Conservation (phyloP, 2,329 filamentous ascomycete genomes). For the Tetracladium maxilliforme region DNA sequence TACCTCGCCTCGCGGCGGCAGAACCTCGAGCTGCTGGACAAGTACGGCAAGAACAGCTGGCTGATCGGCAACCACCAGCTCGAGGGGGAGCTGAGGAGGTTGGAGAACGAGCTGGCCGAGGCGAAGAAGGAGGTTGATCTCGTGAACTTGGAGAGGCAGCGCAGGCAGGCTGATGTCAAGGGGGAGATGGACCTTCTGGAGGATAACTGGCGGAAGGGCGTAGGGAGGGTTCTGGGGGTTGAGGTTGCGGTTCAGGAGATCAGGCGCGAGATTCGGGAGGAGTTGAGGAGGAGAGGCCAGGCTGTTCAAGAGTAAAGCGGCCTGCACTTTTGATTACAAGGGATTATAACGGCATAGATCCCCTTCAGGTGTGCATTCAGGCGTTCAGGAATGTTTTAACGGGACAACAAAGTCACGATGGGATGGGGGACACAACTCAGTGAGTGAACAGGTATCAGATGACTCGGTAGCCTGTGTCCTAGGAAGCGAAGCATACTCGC, state of each 20-base stretch:
- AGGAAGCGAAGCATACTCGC: too few relatives aligned
- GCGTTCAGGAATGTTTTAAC: too few relatives aligned
- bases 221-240: constrained; percentile 71
- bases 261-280: constrained; percentile 49
- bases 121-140: constrained; percentile 56
- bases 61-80: constrained; percentile 69
- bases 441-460: too few relatives aligned
- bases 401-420: too few relatives aligned
- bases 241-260: constrained; percentile 71
- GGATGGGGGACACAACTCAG: too few relatives aligned
- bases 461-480: too few relatives aligned
- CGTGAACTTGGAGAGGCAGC: constrained; percentile 55
- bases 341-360: too few relatives aligned
- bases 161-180: constrained; percentile 53
- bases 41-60: constrained; percentile 83
- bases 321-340: too few relatives aligned
- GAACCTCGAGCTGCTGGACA: constrained; percentile 62
- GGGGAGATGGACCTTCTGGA: constrained; percentile 64
- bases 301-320: too few relatives aligned
- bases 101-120: constrained; percentile 64
- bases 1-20: constrained; percentile 26
- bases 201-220: constrained; percentile 63
- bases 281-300: constrained; percentile 28
- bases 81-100: constrained; percentile 51
- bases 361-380: too few relatives aligned